Percentiles rank a stretch among this genome's conserved stretches.
Evolutionary conservation across 495 filamentous ascomycete genomes (phyloP).

Genomic region (Evansstolkia leycettana): DNA sequence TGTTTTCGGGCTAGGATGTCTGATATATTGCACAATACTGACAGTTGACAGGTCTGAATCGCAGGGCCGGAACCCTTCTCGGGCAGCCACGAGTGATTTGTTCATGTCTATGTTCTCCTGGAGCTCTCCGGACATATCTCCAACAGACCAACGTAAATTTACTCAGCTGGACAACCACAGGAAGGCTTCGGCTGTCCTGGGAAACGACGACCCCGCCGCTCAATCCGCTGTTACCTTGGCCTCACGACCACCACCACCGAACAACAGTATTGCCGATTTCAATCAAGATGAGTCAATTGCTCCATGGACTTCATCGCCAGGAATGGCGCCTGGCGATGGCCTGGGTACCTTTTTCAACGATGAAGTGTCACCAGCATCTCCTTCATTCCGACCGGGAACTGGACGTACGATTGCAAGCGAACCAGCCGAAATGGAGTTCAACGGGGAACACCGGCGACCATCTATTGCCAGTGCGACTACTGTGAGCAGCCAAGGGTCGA

Average conservation of each 20-base stretch:
- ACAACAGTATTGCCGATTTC: conserved; percentile 11
- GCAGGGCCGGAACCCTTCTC: conserved; percentile 5
- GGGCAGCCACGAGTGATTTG: conserved; percentile 16
- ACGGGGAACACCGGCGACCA: conserved; percentile 67
- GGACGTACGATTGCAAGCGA: conserved; percentile 51
- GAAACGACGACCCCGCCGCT: conserved; percentile 17
- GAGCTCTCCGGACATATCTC: conserved; percentile 31
- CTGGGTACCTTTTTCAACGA: conserved; percentile 33
- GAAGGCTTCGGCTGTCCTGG: conserved; percentile 25
- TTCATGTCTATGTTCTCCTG: conserved; percentile 31
- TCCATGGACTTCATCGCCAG: conserved; percentile 20
- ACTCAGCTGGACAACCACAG: conserved; percentile 26
- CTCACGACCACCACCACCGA: conserved; percentile 17
- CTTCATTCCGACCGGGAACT: conserved; percentile 51
- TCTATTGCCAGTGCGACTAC: conserved; percentile 83
- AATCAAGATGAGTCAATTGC: conserved; percentile 25
- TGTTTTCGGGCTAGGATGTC: not conserved
- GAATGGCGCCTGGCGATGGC: conserved; percentile 19
- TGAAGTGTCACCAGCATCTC: conserved; percentile 47
- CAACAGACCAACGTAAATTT: conserved; percentile 30
- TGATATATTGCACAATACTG: not conserved
- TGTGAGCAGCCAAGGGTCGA: conserved; percentile 83
- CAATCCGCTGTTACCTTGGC: conserved; percentile 13
- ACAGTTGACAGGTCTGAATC: conserved; percentile 12
- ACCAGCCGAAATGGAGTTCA: conserved; percentile 52